phyloP scores from a whole-genome alignment of 257 asterid genomes.

The Penstemon barbatus region DNA sequence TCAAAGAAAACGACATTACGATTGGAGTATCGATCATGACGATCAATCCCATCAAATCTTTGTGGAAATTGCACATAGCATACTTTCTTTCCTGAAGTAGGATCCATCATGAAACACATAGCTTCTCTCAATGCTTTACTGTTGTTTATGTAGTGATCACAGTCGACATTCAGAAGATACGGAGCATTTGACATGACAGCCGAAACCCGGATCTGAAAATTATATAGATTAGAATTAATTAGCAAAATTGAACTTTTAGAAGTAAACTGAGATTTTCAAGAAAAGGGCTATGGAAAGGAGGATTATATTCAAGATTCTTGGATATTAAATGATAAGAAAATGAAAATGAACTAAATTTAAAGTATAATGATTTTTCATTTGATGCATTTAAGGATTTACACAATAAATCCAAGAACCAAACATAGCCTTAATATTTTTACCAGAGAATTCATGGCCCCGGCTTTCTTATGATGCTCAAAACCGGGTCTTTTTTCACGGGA shows the following conservation, averaged over 20 bases:
- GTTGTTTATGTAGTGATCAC: slow-evolving; percentile 93
- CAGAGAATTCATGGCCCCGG: slow-evolving; percentile 95
- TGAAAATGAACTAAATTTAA: no score
- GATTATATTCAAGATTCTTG: background rate
- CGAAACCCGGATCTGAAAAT: slow-evolving; percentile 79
- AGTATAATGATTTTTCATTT: no score
- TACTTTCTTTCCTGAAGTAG: slow-evolving; percentile 79
- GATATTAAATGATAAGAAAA: no score
- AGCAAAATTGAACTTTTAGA: background rate
- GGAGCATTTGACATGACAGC: slow-evolving; percentile 93
- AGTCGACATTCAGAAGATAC: slow-evolving; percentile 80
- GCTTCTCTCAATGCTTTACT: slow-evolving; percentile 92
- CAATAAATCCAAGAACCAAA: no score
- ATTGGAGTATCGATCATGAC: slow-evolving; percentile 84
- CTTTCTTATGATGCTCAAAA: slow-evolving; percentile 90
- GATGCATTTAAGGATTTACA: background rate
- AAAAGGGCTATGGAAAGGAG: background rate
- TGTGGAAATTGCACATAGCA: slow-evolving; percentile 95
- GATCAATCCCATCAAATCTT: slow-evolving; percentile 92
- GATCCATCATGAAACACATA: slow-evolving; percentile 99
- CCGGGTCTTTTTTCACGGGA: slow-evolving; percentile 97
- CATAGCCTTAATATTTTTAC: slow-evolving; percentile 33
- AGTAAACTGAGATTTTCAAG: background rate
- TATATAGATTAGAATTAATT: background rate
- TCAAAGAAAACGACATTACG: slow-evolving; percentile 88